Evolutionary conservation across 1,284 basidiomycete species (phyloP).

Genomic region (Meira miltonrushii): DNA sequence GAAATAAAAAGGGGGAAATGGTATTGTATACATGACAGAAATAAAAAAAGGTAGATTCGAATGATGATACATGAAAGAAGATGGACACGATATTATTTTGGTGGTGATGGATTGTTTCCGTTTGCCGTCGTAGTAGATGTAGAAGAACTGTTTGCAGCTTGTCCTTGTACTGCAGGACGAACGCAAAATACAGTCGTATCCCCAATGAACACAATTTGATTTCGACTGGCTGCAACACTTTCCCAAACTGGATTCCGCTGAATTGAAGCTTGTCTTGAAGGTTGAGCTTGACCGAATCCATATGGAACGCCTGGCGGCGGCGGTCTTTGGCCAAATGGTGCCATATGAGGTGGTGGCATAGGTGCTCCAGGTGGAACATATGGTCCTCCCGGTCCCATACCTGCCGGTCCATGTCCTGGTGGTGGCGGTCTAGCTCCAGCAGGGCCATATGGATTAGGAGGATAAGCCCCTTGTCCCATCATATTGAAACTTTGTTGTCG

Average conservation of each 20-base stretch:
- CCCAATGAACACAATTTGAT: constrained; percentile 41
- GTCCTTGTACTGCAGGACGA: neutral
- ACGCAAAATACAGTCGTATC: constrained; percentile 10
- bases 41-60: no score
- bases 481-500: constrained; percentile 12
- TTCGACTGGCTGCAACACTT: constrained; percentile 40
- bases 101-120: no score
- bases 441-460: neutral
- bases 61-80: no score
- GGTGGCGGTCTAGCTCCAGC: constrained; percentile 4
- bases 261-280: constrained; percentile 25
- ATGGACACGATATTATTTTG: no score
- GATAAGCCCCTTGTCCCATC: neutral
- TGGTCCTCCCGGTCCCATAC: neutral
- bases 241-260: constrained; percentile 47
- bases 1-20: no score
- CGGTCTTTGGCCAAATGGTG: neutral
- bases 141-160: no score
- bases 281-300: constrained; percentile 27
- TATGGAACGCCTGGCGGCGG: constrained; percentile 28
- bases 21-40: no score
- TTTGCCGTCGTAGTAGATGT: no score
- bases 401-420: neutral
- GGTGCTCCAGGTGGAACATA: neutral
- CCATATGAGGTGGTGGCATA: constrained; percentile 3